These are phyloP conservation scores for Globisporangium ultimum DNA, from an alignment of 352 stramenopile species.

Conservation along the genomic window DNA sequence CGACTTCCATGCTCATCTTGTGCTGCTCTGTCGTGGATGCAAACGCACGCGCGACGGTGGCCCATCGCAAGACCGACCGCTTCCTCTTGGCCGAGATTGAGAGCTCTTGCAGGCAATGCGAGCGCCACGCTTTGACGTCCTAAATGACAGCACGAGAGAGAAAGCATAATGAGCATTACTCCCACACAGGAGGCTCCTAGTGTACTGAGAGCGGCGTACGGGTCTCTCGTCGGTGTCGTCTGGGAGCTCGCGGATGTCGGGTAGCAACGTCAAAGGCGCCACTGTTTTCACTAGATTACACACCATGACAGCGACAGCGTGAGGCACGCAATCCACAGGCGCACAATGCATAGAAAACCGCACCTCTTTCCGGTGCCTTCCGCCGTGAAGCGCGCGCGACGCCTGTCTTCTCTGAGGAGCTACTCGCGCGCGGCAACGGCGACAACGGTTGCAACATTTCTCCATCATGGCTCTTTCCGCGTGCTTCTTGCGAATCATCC, in stretches of 20 bases:
- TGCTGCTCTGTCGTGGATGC: slow-evolving; percentile 6
- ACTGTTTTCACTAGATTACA: too few species aligned
- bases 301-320: too few species aligned
- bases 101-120: slow-evolving; percentile 36
- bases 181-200: neutral
- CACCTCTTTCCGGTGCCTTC: slow-evolving; percentile 6
- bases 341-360: too few species aligned
- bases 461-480: too few species aligned
- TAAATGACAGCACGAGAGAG: slow-evolving; percentile 2
- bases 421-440: neutral
- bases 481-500: too few species aligned
- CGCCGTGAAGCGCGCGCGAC: neutral
- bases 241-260: slow-evolving; percentile 10
- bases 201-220: neutral
- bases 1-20: slow-evolving; percentile 20
- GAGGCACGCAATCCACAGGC: too few species aligned
- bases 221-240: slow-evolving; percentile 6
- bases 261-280: neutral
- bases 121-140: slow-evolving; percentile 38
- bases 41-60: slow-evolving; percentile 36
- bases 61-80: slow-evolving; percentile 37
- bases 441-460: too few species aligned
- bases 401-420: slow-evolving; percentile 1
- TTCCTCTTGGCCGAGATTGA: slow-evolving; percentile 17
- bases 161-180: too few species aligned